These are phyloP conservation scores for Emericellopsis atlantica DNA, from an alignment of 2,329 filamentous ascomycete genomes.

Conservation along the genomic window DNA sequence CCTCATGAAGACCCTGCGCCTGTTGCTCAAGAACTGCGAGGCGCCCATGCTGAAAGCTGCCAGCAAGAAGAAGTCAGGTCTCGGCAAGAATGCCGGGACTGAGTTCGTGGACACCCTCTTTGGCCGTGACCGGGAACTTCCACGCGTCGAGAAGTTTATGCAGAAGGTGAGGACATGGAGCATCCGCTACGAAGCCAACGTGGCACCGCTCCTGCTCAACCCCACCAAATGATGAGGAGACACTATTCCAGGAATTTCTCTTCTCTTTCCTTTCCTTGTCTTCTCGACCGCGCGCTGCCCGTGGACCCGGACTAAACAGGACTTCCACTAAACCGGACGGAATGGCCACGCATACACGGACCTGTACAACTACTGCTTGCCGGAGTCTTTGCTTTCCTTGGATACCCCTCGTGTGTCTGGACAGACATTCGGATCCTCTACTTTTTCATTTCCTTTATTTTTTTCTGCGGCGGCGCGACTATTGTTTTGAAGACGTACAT, in stretches of 20 bases:
- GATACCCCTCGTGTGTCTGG: background rate
- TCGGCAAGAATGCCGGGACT: slow-evolving; percentile 84
- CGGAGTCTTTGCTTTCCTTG: slow-evolving; percentile 1
- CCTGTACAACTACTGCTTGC: slow-evolving; percentile 2
- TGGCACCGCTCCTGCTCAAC: slow-evolving; percentile 68
- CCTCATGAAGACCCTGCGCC: slow-evolving; percentile 72
- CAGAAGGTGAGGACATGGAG: slow-evolving; percentile 78
- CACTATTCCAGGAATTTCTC: slow-evolving; percentile 17
- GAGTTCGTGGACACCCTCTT: slow-evolving; percentile 97
- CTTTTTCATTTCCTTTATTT: background rate
- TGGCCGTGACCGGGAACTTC: slow-evolving; percentile 77
- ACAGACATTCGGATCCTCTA: background rate
- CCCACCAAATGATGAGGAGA: slow-evolving; percentile 26
- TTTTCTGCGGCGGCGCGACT: background rate
- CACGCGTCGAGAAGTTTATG: slow-evolving; percentile 90
- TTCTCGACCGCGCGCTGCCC: background rate
- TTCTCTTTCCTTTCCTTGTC: background rate
- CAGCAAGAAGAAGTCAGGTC: slow-evolving; percentile 53
- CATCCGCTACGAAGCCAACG: slow-evolving; percentile 91
- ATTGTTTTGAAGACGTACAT: slow-evolving; percentile 1
- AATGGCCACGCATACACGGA: background rate
- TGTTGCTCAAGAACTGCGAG: slow-evolving; percentile 83
- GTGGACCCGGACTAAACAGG: slow-evolving; percentile 2
- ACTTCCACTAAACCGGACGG: slow-evolving; percentile 1
- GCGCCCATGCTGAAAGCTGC: slow-evolving; percentile 87